phyloP scores from a whole-genome alignment of 148 eudicot species.

The Rhododendron griersonianum region DNA sequence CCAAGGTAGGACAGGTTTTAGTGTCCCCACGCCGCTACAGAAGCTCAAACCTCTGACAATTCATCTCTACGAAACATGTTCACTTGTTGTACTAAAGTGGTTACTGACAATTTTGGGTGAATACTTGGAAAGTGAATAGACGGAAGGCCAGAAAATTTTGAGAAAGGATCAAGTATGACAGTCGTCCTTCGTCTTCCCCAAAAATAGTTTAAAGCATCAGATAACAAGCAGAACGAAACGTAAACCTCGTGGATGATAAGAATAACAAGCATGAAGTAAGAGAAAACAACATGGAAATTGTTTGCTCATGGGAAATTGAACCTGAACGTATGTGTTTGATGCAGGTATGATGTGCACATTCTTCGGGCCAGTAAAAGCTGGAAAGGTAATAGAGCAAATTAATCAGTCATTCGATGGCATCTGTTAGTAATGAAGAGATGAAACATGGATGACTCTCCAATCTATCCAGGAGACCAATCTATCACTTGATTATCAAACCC shows the following conservation, averaged over 20 bases:
- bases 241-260: not conserved
- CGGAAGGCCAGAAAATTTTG: not conserved
- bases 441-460: constrained; percentile 4
- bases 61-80: not conserved
- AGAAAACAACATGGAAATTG: not conserved
- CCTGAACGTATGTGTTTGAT: constrained; percentile 88
- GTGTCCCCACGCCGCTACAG: not conserved
- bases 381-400: constrained; percentile 16
- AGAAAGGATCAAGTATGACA: not conserved
- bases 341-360: constrained; percentile 72
- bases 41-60: not conserved
- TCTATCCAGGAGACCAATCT: constrained; percentile 18
- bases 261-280: not conserved
- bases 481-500: not conserved
- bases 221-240: not conserved
- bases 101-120: not conserved
- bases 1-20: not conserved
- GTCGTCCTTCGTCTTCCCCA: not conserved
- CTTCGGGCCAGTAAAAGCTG: constrained; percentile 83
- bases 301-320: constrained; percentile 16
- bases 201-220: not conserved
- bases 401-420: constrained; percentile 10
- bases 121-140: not conserved
- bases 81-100: not conserved
- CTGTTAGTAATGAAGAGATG: constrained; percentile 1